A percentile compares a stretch with the other conserved stretches of the same genome.
Evolutionary conservation across 768 basidiomycete genomes (phyloP).

Genomic region (Gloeopeniophorella convolvens): DNA sequence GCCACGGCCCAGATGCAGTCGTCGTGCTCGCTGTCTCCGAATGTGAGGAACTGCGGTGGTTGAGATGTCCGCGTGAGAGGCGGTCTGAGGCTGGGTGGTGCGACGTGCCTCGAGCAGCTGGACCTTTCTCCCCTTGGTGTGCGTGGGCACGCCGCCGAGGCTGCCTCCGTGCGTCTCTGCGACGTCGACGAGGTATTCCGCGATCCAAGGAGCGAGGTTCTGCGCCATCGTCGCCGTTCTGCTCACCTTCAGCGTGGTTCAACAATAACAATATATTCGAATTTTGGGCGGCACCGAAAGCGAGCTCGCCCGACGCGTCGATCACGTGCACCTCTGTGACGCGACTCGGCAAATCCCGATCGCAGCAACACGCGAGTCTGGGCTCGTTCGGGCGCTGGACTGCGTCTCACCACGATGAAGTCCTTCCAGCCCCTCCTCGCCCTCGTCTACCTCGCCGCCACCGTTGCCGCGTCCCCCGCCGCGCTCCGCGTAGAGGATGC

Average conservation of each 20-base stretch:
- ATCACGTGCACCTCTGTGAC: constrained; percentile 5
- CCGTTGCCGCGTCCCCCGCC: constrained; percentile 1
- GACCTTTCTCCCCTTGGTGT: constrained; percentile 41
- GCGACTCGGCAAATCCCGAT: no score
- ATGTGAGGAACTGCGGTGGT: constrained; percentile 48
- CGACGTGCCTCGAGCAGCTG: constrained; percentile 51
- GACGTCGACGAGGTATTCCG: constrained; percentile 40
- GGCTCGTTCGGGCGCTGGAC: no score
- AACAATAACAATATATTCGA: neutral
- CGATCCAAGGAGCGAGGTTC: constrained; percentile 48
- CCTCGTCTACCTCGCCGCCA: constrained; percentile 5
- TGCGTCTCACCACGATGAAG: constrained; percentile 11
- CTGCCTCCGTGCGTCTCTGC: constrained; percentile 49
- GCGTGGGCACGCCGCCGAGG: constrained; percentile 30
- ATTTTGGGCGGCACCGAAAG: neutral
- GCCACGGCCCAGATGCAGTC: constrained; percentile 54
- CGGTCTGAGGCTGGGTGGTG: neutral
- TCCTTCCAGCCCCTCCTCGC: neutral
- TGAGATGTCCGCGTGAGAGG: constrained; percentile 33
- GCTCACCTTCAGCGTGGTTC: neutral
- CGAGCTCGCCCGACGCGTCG: neutral
- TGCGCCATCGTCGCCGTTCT: constrained; percentile 36
- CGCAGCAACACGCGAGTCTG: no score
- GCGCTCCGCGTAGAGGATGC: constrained; percentile 8
- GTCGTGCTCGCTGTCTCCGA: constrained; percentile 32